A percentile compares a stretch with the other conserved stretches of the same genome.
These are phyloP conservation scores for Heterococcus sp. DNA, from an alignment of 108 stramenopile genomes.

Conservation along the genomic window DNA sequence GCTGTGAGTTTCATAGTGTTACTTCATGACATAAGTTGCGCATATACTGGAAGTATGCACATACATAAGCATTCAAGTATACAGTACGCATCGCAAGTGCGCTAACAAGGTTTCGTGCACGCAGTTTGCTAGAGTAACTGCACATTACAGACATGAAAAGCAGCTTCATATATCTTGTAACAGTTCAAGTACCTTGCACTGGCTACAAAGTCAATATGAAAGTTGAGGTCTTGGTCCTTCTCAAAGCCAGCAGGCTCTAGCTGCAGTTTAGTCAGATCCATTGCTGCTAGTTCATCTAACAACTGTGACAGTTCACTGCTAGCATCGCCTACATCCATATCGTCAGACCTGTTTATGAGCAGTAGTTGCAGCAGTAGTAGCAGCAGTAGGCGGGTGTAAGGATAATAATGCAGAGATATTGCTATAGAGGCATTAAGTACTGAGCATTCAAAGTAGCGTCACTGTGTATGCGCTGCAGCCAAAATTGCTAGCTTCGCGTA, in stretches of 20 bases:
- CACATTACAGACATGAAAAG: not conserved
- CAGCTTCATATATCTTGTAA: no score
- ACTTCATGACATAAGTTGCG: no score
- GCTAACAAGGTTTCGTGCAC: not conserved
- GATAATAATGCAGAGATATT: not conserved
- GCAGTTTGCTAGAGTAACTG: not conserved
- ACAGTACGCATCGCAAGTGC: not conserved
- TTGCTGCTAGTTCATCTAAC: constrained; percentile 19
- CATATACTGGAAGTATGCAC: no score
- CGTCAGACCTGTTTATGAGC: not conserved
- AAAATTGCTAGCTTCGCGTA: no score
- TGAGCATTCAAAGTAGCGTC: no score
- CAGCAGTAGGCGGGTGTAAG: no score
- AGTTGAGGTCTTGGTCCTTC: constrained; percentile 62
- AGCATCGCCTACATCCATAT: constrained; percentile 1
- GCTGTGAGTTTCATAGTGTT: no score
- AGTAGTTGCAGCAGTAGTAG: not conserved
- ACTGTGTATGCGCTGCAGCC: no score
- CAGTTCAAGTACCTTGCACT: constrained; percentile 29
- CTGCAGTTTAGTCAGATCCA: constrained; percentile 21
- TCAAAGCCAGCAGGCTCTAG: constrained; percentile 57
- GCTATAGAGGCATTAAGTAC: not conserved
- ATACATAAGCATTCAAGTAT: no score
- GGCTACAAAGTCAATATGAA: constrained; percentile 67
- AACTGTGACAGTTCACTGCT: not conserved